Conservation (phyloP, 495 filamentous ascomycete species). For the Tuber aestivum region DNA sequence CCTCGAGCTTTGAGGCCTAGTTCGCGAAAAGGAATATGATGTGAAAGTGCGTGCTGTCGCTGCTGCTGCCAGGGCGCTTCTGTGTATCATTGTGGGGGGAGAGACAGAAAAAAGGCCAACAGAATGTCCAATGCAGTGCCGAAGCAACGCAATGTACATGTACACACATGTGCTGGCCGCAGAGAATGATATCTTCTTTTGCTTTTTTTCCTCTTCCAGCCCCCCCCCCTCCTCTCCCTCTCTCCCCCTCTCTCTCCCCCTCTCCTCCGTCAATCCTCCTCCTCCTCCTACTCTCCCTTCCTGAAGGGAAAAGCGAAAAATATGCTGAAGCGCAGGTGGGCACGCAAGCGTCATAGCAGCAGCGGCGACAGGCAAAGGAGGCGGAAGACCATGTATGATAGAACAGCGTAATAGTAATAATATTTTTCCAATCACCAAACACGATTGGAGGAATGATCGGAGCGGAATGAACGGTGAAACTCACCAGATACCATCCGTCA, state of each 20-base stretch:
- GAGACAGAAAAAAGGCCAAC: background rate
- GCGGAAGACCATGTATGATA: background rate
- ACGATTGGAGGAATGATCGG: background rate
- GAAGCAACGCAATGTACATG: background rate
- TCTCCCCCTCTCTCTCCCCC: no score
- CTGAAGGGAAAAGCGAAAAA: constrained; percentile 9
- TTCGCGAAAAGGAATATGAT: background rate
- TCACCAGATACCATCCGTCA: constrained; percentile 95
- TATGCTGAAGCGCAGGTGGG: background rate
- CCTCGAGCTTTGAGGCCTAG: background rate
- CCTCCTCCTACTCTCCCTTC: background rate
- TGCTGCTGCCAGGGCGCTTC: background rate
- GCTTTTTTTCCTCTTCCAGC: background rate
- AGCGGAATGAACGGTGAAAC: constrained; percentile 35
- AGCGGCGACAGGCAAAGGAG: background rate
- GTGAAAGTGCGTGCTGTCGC: background rate
- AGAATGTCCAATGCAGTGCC: constrained; percentile 1
- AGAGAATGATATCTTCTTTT: background rate
- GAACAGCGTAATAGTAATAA: background rate
- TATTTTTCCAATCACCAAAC: constrained; percentile 15
- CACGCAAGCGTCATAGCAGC: background rate
- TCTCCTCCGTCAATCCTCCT: background rate
- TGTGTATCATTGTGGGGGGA: background rate
- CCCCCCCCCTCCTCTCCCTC: no score
- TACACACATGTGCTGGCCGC: background rate